Base-by-base conservation (phyloP, 192 early-diverging fungal species). In the Mycoemilia scoparia region DNA sequence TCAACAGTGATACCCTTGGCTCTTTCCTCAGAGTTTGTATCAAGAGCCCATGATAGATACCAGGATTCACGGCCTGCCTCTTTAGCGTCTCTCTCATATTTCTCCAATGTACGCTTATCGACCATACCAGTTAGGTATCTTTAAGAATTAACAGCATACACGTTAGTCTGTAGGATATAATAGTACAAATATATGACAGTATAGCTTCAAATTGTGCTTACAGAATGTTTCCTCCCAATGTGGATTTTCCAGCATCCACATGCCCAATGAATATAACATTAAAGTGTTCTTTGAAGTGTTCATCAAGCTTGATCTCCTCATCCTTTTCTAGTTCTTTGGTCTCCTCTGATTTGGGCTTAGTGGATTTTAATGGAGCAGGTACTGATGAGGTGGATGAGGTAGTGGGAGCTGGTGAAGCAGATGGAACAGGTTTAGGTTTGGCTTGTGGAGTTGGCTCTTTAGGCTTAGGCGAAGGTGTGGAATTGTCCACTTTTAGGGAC, bases 231-330 rank as follows among this genome's bases (percentile, higher is more conserved):
- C 95, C 95, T 42, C 91, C 90, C 75, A 99, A 87, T 19, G 95
- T 99, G 10, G 87, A 92, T 59, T 99, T 99, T 43, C 95, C 84
- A 25, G 81, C 79, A 64, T 85, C 79, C 41, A 99, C 95, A 70
- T 99, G 95, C 24, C 95, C 95, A 40, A 99, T 95, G 45, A 99
- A 99, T 27, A 99, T 78, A 39, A 99, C 73, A 60, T 96, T 99
- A 24, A 96, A 29, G 64, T 90, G 80, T 54, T 96, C 90, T 64
- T 96, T 99, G 38, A 74, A 75, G 35, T 76, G 70, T 36, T 82
- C 65, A 43, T 85, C 74, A 18, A 67, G 53, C 39, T 72, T 32
- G 16, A 72, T 35, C 54, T 76, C 70, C 20, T 77, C 69, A 12
- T 78, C 72, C 5, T 45, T 65, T 14, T 71, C 67, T 7, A 49